Evolutionary conservation across 306 rosid genomes (phyloP).

Genomic region (Psophocarpus tetragonolobus): DNA sequence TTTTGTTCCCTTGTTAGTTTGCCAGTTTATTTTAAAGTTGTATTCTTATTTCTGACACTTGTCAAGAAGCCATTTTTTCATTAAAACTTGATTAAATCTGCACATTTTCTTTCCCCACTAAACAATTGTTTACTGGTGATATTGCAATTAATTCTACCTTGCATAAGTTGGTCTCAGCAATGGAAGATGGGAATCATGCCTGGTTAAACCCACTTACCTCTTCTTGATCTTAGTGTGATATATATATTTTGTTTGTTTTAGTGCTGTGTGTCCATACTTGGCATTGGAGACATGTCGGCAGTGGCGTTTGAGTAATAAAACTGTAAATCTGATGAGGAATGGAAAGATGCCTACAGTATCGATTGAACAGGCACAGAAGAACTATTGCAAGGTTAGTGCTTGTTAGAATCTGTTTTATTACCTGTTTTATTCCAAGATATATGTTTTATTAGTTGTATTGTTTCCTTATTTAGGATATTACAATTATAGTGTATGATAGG

Average conservation of each 20-base stretch:
- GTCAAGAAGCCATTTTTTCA: conserved; percentile 19
- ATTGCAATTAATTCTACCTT: conserved; percentile 18
- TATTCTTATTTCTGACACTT: conserved; percentile 30
- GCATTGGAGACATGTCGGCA: conserved; percentile 98
- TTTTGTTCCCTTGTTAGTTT: conserved; percentile 19
- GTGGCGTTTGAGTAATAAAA: conserved; percentile 96
- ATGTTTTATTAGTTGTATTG: too few species aligned
- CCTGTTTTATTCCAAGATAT: too few species aligned
- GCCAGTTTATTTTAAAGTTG: background rate
- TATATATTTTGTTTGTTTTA: conserved; percentile 40
- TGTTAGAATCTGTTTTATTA: too few species aligned
- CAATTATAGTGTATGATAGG: too few species aligned
- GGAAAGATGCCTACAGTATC: conserved; percentile 99
- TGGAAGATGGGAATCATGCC: conserved; percentile 13
- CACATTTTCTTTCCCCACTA: background rate
- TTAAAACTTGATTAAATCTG: conserved; percentile 20
- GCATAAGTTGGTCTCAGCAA: conserved; percentile 18
- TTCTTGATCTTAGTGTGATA: conserved; percentile 24
- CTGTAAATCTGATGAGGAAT: conserved; percentile 93
- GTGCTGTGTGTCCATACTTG: conserved; percentile 96
- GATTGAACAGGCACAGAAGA: conserved; percentile 98
- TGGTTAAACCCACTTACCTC: background rate
- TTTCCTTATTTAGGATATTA: too few species aligned
- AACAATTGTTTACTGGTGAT: conserved; percentile 27
- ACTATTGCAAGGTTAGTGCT: conserved; percentile 86